Conservation (phyloP, 805 yeast genomes). For the Kockiozyma suomiensis region DNA sequence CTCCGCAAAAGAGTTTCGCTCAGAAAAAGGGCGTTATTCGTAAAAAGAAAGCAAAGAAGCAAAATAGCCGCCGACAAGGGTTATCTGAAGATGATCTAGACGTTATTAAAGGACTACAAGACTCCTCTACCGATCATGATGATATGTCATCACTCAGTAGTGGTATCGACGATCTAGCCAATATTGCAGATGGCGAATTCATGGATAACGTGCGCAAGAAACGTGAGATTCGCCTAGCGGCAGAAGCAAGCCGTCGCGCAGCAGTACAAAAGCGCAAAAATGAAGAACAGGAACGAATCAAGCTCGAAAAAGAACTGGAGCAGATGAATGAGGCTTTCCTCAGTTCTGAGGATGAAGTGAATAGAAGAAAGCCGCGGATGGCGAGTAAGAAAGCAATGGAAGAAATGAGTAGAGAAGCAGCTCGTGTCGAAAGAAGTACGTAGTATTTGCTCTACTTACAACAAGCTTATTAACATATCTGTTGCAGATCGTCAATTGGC, state of each 20-base stretch:
- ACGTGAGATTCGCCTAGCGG: slow-evolving; percentile 3
- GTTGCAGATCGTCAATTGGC: slow-evolving; percentile 23
- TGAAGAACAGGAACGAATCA: slow-evolving; percentile 1
- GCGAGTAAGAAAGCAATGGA: slow-evolving; percentile 33
- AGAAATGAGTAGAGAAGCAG: slow-evolving; percentile 30
- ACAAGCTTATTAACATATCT: neutral
- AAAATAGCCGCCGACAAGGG: neutral
- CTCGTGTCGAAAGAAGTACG: slow-evolving; percentile 29
- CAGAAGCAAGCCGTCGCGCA: slow-evolving; percentile 3
- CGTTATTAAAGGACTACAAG: neutral
- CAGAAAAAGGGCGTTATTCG: neutral
- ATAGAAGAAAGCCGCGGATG: neutral
- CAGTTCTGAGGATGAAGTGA: neutral
- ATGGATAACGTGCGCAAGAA: slow-evolving; percentile 4
- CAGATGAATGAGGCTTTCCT: neutral
- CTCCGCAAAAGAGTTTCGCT: slow-evolving; percentile 1
- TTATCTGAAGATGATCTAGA: neutral
- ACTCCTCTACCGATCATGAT: neutral
- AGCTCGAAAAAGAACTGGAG: slow-evolving; percentile 12
- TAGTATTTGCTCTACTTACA: too few relatives aligned
- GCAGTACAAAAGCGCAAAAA: slow-evolving; percentile 1
- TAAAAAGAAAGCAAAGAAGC: neutral
- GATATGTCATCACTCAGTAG: neutral
- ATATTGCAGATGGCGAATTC: neutral
- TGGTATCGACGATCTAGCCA: slow-evolving; percentile 1